Conservation (phyloP, 495 filamentous ascomycete genomes). For the Lepidopterella palustris region DNA sequence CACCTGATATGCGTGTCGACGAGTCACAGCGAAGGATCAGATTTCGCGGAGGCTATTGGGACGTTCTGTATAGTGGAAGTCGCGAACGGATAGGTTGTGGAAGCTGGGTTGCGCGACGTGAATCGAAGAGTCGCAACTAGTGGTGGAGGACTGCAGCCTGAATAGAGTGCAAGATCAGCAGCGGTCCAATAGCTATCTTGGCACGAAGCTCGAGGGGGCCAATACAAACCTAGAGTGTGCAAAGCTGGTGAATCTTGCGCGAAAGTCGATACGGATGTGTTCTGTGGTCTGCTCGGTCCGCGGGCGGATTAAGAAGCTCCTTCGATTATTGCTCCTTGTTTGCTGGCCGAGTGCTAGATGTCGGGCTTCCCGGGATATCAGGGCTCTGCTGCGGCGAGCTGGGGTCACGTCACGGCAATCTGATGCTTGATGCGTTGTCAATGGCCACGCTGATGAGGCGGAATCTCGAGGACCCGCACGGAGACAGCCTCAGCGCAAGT, state of each 20-base stretch:
- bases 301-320: constrained; percentile 14
- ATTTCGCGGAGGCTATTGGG: constrained; percentile 25
- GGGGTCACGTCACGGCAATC: constrained; percentile 26
- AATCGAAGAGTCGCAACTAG: constrained; percentile 15
- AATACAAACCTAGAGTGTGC: constrained; percentile 15
- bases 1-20: constrained; percentile 1
- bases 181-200: constrained; percentile 16
- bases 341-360: constrained; percentile 20
- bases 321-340: constrained; percentile 18
- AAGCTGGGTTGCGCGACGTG: constrained; percentile 10
- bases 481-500: constrained; percentile 16
- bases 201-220: constrained; percentile 2
- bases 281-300: constrained; percentile 8
- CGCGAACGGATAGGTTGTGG: constrained; percentile 14
- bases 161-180: constrained; percentile 19
- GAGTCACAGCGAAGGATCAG: not conserved
- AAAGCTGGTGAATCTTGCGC: constrained; percentile 6
- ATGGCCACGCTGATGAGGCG: constrained; percentile 30
- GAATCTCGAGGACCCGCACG: constrained; percentile 15
- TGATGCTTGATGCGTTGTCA: constrained; percentile 32
- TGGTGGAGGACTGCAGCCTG: constrained; percentile 28
- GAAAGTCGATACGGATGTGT: constrained; percentile 18
- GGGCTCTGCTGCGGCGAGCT: constrained; percentile 9
- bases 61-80: constrained; percentile 8
- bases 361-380: constrained; percentile 19